Base-by-base conservation (phyloP, 2,329 filamentous ascomycete genomes). In the Sporothrix euskadiensis region DNA sequence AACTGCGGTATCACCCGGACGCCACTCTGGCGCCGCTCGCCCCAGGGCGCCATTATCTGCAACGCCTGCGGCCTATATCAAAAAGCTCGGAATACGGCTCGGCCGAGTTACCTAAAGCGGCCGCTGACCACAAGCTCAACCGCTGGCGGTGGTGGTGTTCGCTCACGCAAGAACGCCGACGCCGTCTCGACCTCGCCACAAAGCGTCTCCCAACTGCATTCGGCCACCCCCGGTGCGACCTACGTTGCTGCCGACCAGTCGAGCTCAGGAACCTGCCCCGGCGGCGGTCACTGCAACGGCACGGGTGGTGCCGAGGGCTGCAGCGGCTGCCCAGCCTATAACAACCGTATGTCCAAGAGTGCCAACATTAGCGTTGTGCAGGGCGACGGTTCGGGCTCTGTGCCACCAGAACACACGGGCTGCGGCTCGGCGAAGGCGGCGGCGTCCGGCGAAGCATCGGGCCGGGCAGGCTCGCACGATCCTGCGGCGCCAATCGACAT, bases 31-130 rank as follows among this genome's bases (percentile, higher is more conserved):
- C 90, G 96, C 80, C 89, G 96, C 79, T 97, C 95, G 19, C 95
- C 95, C 0, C 91, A 94, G 78, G 96, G 96, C 41, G 92, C 94
- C 72, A 98, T 94, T 39, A 98, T 99, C 74, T 99, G 96, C 84
- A 99, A 99, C 83, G 96, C 96, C 6, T 99, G 96, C 80, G 96
- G 96, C 57, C 87, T 99, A 19, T 99, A 99, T 81, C 86, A 93
- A 75, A 98, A 98, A 82, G 94, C 95, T 10, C 90, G 96, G 77
- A 98, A 98, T 80, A 92, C 95, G 75, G 90, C 93, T 78, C 90
- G 96, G 69, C 96, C 96, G 16, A 96, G 94, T 7, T 97, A 94
- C 78, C 84, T 98, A 73, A 98, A 97, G 83, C 91, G 94, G 75
- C 89, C 92, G 12, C 87, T 89, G 4, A 86, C 85, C 70, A 81